Conservation (phyloP, 208 protist species). For the Leptomonas pyrrhocoris region DNA sequence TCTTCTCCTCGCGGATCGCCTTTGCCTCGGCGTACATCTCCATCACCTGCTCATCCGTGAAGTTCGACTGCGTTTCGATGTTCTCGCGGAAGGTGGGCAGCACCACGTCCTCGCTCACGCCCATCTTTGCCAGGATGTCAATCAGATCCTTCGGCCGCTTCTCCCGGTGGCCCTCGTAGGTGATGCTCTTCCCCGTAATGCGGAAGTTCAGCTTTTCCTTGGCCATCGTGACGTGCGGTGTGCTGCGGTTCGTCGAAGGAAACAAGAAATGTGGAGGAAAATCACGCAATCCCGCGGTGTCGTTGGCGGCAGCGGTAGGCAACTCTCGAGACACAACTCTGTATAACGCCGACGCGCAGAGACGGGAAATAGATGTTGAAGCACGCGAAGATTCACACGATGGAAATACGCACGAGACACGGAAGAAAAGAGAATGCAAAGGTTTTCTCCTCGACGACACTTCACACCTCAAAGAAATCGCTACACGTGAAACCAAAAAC, state of each 20-base stretch:
- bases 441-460: no score
- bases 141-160: constrained; percentile 75
- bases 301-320: no score
- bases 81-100: constrained; percentile 73
- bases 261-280: not conserved
- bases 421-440: no score
- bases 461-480: no score
- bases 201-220: constrained; percentile 79
- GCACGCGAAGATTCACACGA: no score
- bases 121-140: constrained; percentile 81
- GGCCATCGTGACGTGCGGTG: constrained; percentile 37
- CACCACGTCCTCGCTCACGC: constrained; percentile 44
- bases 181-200: constrained; percentile 59
- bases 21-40: constrained; percentile 47
- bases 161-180: constrained; percentile 74
- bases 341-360: no score
- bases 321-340: no score
- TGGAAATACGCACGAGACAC: no score
- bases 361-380: no score
- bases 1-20: constrained; percentile 57
- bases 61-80: constrained; percentile 52
- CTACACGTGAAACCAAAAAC: no score
- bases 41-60: constrained; percentile 60
- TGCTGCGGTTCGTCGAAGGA: not conserved
- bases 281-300: not conserved